These are phyloP conservation scores for Leishmania gerbilli DNA, from an alignment of 208 protist species.

Conservation along the genomic window DNA sequence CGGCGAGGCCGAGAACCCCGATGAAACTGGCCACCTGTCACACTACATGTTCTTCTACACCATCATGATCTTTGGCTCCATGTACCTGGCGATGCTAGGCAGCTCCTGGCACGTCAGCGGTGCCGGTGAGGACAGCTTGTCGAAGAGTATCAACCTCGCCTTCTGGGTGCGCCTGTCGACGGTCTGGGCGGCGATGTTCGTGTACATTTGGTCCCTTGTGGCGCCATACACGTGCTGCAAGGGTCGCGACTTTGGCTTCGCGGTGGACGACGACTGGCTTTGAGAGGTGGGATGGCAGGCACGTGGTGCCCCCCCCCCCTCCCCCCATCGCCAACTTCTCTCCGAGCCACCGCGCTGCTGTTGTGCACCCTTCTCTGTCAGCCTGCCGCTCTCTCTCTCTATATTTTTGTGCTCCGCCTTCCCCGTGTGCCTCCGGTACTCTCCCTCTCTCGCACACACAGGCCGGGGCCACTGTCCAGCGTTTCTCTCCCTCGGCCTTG, in stretches of 20 bases:
- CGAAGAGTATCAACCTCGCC: conserved; percentile 64
- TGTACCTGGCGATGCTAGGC: conserved; percentile 94
- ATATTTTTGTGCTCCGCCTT: neutral
- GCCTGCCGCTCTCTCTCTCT: neutral
- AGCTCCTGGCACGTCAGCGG: conserved; percentile 92
- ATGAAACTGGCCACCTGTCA: conserved; percentile 76
- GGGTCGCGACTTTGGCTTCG: conserved; percentile 84
- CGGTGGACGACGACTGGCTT: conserved; percentile 63
- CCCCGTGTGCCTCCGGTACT: neutral
- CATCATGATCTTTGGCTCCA: conserved; percentile 93
- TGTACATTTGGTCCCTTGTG: conserved; percentile 94
- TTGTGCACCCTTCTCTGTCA: neutral
- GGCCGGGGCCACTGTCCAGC: neutral
- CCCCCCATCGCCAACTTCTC: neutral
- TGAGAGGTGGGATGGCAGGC: neutral
- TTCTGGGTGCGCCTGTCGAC: conserved; percentile 92
- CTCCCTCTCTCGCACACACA: neutral
- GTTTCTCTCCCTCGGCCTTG: neutral
- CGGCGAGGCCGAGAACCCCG: conserved; percentile 79
- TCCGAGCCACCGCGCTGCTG: neutral
- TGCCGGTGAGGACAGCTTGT: conserved; percentile 41
- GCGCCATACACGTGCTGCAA: conserved; percentile 92
- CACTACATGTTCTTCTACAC: conserved; percentile 94
- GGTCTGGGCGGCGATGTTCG: conserved; percentile 75
- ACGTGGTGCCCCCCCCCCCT: neutral